Evolutionary conservation across 1,284 basidiomycete genomes (phyloP).

Genomic region (Cryptococcus jaspeensis): DNA sequence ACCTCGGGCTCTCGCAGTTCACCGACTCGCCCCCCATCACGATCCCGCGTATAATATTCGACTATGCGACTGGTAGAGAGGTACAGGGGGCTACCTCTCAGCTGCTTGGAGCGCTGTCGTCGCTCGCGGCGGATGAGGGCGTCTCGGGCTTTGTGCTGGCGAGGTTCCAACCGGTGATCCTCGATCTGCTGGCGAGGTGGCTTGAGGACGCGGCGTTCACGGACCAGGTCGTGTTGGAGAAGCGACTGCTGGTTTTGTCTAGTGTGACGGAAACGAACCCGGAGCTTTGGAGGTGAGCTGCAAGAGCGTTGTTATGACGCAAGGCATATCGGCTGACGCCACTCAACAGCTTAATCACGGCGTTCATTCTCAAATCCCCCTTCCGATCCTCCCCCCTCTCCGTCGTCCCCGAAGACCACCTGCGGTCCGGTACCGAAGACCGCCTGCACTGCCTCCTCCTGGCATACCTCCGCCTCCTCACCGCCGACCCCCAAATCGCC

Average conservation of each 20-base stretch:
- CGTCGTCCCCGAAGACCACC: slow-evolving; percentile 25
- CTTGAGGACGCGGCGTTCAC: slow-evolving; percentile 16
- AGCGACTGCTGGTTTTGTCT: slow-evolving; percentile 29
- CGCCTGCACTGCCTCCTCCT: slow-evolving; percentile 68
- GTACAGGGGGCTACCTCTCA: slow-evolving; percentile 1
- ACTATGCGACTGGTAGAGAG: slow-evolving; percentile 2
- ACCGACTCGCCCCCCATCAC: slow-evolving; percentile 2
- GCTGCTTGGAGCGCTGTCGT: slow-evolving; percentile 29
- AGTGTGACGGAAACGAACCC: slow-evolving; percentile 33
- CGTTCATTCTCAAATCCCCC: slow-evolving; percentile 53
- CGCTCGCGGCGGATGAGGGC: slow-evolving; percentile 20
- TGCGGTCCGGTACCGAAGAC: slow-evolving; percentile 55
- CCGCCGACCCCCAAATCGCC: slow-evolving; percentile 68
- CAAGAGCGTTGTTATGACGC: slow-evolving; percentile 11
- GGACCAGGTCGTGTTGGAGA: slow-evolving; percentile 31
- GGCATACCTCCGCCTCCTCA: slow-evolving; percentile 74
- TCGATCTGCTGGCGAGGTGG: slow-evolving; percentile 46
- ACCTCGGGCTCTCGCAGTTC: slow-evolving; percentile 7
- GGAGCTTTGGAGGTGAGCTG: slow-evolving; percentile 42
- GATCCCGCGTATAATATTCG: slow-evolving; percentile 14
- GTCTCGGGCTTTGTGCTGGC: slow-evolving; percentile 22
- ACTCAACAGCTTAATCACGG: slow-evolving; percentile 13
- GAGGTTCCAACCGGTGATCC: slow-evolving; percentile 37
- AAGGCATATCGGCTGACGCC: slow-evolving; percentile 4
- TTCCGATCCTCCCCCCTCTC: slow-evolving; percentile 32